Conservation (phyloP, 129 eudicot genomes). For the Saposhnikovia divaricata region DNA sequence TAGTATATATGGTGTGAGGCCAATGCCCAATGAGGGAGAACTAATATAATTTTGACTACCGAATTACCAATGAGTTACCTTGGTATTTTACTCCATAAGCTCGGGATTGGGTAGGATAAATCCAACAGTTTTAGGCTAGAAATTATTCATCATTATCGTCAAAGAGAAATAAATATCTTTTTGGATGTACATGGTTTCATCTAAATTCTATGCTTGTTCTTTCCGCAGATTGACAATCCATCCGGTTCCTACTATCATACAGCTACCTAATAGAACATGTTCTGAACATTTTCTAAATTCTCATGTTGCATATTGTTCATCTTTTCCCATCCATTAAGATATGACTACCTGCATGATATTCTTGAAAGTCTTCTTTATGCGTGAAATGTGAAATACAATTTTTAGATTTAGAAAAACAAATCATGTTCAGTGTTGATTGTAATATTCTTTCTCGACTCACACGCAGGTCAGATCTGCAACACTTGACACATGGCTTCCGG, state of each 20-base stretch:
- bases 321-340: neutral
- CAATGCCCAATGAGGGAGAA: neutral
- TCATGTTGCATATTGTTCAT: neutral
- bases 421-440: neutral
- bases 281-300: neutral
- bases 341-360: too few species aligned
- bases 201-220: neutral
- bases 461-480: conserved; percentile 89
- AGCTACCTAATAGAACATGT: neutral
- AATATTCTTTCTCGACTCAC: conserved; percentile 17
- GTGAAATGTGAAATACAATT: too few species aligned
- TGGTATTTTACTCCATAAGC: neutral
- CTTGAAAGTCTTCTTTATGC: too few species aligned
- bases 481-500: conserved; percentile 99
- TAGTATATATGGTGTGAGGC: neutral
- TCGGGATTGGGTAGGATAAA: neutral
- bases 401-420: neutral
- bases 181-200: neutral
- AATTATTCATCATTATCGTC: neutral
- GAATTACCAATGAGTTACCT: neutral
- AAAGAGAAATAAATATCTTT: too few species aligned
- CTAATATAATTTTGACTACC: neutral
- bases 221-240: neutral
- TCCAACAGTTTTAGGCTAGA: neutral
- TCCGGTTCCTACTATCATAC: neutral